Base-by-base conservation (phyloP, 2,329 filamentous ascomycete species). In the Alternaria triticimaculans region DNA sequence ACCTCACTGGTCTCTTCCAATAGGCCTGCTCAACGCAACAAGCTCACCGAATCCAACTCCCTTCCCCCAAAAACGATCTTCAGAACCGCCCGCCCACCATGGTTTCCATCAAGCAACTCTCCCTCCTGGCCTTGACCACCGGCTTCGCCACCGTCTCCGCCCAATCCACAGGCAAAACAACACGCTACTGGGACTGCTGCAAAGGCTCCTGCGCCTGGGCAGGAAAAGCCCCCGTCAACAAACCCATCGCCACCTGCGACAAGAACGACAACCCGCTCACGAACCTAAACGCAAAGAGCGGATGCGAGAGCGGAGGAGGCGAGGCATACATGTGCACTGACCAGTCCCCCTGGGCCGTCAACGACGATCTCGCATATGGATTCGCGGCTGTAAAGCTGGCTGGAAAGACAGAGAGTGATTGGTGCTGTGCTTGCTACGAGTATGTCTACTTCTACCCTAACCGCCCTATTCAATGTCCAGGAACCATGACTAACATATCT, bases 361-460 rank as follows among this genome's bases (percentile, higher is more conserved):
- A 83, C 67, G 84, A 87, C 48, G 79, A 78, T 10, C 71, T 88
- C n/a, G 83, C 88, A 5, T 91, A 90, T 71, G 89, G 89, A 4
- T 91, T 89, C 72, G 87, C 89, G 4, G 89, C 89, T 7, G 89
- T 88, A 5, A 83, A 83, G 51, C 82, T 91, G 61, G 74, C 81
- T 1, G 88, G 75, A 8, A 60, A 87, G 21, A 84, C 77, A 2
- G 89, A 91, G 77, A 78, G 80, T 0, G 82, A 78, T 11, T 90
- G 87, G 86, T 92, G 89, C 81, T 92, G 89, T 74, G 85, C 84
- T 58, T 90, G 89, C 76, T 90, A 89, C 71, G 83, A 87, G 82
- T 80, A 56, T 55, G 74, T 69, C 20, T 2, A 14, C 2, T 5
- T 15, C n/a, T n/a, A n/a, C n/a, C n/a, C n/a, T n/a, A n/a, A n/a